These are phyloP conservation scores for Hyphodiscus sp. DNA, from an alignment of 2,329 filamentous ascomycete genomes.

Conservation along the genomic window DNA sequence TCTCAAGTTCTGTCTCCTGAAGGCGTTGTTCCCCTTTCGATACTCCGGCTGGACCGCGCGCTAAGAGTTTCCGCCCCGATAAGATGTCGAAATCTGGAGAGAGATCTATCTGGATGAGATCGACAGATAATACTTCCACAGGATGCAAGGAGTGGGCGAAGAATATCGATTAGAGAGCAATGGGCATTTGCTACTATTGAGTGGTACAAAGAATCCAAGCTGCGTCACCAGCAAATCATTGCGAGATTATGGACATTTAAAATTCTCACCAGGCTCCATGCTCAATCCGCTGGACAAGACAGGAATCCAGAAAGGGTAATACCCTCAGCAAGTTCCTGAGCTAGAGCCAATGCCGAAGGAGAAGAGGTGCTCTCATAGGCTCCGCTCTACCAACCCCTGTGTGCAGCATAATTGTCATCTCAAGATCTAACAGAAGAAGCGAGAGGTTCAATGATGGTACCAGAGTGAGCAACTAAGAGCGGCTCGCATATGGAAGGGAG, in stretches of 20 bases:
- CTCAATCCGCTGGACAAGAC: not conserved
- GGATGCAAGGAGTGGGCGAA: not conserved
- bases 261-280: not conserved
- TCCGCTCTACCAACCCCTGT: not conserved
- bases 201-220: not conserved
- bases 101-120: not conserved
- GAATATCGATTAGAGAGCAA: not conserved
- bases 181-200: not conserved
- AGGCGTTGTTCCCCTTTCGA: too few relatives aligned
- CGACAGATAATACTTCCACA: not conserved
- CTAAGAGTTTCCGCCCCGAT: not conserved
- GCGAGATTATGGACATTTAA: not conserved
- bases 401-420: not conserved
- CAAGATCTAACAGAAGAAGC: not conserved
- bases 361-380: not conserved
- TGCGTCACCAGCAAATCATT: not conserved
- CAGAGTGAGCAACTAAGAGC: not conserved
- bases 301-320: not conserved
- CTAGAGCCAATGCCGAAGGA: not conserved
- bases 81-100: not conserved
- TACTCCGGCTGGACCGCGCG: not conserved
- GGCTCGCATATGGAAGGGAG: not conserved
- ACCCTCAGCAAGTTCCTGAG: not conserved
- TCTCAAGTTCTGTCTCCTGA: not conserved
- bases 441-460: not conserved